These are phyloP conservation scores for Tetracladium marchalianum DNA, from an alignment of 495 filamentous ascomycete genomes.

Conservation along the genomic window DNA sequence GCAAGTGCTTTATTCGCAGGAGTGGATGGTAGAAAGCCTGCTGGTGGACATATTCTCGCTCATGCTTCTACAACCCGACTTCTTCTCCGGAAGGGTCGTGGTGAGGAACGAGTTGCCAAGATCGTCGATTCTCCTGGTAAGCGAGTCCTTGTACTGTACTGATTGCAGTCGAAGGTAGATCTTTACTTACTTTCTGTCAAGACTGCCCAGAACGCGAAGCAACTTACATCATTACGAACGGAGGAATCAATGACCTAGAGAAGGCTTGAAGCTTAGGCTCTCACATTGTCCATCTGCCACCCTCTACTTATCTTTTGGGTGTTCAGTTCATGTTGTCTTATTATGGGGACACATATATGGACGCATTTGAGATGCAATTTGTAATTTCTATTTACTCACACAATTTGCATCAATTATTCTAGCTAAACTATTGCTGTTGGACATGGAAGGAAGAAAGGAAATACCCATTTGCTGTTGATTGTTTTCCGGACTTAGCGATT, in stretches of 20 bases:
- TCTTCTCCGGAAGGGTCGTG: conserved; percentile 65
- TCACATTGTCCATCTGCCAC: too few species aligned
- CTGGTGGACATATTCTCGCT: conserved; percentile 71
- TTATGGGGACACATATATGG: too few species aligned
- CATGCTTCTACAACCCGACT: conserved; percentile 70
- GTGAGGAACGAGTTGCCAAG: conserved; percentile 73
- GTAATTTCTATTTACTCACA: too few species aligned
- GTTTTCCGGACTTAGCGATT: background rate
- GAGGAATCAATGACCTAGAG: conserved; percentile 67
- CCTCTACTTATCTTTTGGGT: too few species aligned
- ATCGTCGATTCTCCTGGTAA: conserved; percentile 67
- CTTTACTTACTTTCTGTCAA: conserved; percentile 13
- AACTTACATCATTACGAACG: conserved; percentile 69
- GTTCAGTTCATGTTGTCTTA: too few species aligned
- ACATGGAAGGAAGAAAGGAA: conserved; percentile 1
- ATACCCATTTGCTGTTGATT: background rate
- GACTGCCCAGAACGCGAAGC: conserved; percentile 72
- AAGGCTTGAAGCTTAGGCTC: conserved; percentile 26
- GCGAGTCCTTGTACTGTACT: conserved; percentile 9
- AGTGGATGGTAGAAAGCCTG: conserved; percentile 65
- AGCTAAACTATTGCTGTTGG: conserved; percentile 7
- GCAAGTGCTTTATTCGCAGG: conserved; percentile 71
- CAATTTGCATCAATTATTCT: too few species aligned
- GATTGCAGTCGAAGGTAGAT: background rate
- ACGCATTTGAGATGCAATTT: too few species aligned